phyloP scores from a whole-genome alignment of 1,284 basidiomycete genomes.

The Cutaneotrichosporon mucoides region DNA sequence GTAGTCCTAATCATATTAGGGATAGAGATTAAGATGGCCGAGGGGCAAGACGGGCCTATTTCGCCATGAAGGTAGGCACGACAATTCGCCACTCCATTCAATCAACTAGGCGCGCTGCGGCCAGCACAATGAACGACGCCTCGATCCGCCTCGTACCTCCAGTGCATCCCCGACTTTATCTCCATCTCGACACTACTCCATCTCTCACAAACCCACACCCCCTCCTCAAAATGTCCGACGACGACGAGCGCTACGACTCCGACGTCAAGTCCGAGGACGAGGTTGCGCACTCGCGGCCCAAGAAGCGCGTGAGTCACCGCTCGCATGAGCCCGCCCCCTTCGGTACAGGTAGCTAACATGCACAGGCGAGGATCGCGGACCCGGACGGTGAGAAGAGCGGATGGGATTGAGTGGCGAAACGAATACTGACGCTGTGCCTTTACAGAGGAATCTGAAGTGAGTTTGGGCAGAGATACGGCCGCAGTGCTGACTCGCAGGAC shows the following conservation, averaged over 20 bases:
- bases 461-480: conserved; percentile 4
- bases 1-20: no score
- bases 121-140: no score
- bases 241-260: conserved; percentile 22
- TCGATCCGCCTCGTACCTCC: no score
- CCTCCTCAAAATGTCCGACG: conserved; percentile 28
- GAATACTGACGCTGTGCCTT: not conserved
- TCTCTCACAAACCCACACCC: not conserved
- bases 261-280: conserved; percentile 22
- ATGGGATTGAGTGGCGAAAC: not conserved
- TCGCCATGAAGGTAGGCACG: no score
- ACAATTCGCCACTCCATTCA: no score
- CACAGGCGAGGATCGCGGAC: conserved; percentile 34
- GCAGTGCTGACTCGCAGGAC: conserved; percentile 5
- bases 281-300: conserved; percentile 17
- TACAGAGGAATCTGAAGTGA: conserved; percentile 26
- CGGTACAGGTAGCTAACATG: not conserved
- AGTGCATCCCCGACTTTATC: no score
- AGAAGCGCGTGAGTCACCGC: conserved; percentile 35
- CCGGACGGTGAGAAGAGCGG: conserved; percentile 33
- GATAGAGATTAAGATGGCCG: no score
- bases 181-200: not conserved
- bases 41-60: no score
- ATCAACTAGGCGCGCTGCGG: no score
- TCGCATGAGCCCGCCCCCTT: no score